These are phyloP conservation scores for Carex littledalei DNA, from an alignment of 176 grass and related monocot genomes.

Conservation along the genomic window DNA sequence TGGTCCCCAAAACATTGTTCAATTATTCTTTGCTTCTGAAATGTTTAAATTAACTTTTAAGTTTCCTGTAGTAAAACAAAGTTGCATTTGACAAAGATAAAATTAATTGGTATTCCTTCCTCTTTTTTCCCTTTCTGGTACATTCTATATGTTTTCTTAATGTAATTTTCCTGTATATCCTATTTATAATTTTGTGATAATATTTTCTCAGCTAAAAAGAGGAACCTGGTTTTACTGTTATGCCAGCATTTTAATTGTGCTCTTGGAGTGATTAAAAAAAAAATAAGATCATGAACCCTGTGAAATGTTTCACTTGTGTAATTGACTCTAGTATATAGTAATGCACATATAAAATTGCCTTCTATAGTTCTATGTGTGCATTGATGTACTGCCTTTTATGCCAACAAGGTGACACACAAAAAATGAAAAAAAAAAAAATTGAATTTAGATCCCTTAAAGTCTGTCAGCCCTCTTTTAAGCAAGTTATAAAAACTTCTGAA, in stretches of 20 bases:
- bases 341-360: no score
- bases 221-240: background rate
- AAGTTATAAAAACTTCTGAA: no score
- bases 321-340: no score
- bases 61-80: background rate
- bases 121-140: background rate
- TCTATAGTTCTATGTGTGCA: no score
- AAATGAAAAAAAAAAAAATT: background rate
- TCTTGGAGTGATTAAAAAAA: background rate
- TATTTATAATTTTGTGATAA: background rate
- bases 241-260: background rate
- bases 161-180: background rate
- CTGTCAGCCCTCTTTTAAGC: no score
- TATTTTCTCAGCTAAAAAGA: background rate
- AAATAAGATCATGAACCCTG: no score
- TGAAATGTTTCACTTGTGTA: no score
- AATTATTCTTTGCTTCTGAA: constrained; percentile 4
- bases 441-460: no score
- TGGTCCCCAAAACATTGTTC: background rate
- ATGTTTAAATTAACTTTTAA: background rate
- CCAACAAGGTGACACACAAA: no score
- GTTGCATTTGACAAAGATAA: background rate
- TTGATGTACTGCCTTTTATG: no score
- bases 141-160: background rate
- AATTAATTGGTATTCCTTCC: background rate